A percentile compares a stretch with the other conserved stretches of the same genome.
Conservation (phyloP, 75 land plant species). For the Adiantum capillusveneris region DNA sequence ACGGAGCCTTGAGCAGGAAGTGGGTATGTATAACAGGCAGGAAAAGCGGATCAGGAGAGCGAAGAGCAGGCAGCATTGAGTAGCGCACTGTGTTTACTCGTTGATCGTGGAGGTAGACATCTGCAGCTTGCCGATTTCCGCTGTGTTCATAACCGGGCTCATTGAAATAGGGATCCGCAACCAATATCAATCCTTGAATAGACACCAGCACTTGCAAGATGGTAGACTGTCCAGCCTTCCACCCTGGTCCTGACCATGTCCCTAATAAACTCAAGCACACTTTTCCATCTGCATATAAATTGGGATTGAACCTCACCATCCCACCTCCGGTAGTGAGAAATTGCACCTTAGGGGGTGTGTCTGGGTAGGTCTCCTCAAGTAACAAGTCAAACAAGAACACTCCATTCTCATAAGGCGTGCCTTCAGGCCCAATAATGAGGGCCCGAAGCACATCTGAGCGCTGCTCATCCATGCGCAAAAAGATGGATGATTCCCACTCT, state of each 20-base stretch:
- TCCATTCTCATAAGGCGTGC: conserved; percentile 42
- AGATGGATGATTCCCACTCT: conserved; percentile 43
- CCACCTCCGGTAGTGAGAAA: conserved; percentile 45
- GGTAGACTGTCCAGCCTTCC: conserved; percentile 35
- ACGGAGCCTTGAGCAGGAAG: conserved; percentile 21
- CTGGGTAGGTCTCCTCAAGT: conserved; percentile 28
- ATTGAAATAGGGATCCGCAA: conserved; percentile 33
- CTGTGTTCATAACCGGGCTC: conserved; percentile 34
- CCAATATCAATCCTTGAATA: conserved; percentile 33
- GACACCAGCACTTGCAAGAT: conserved; percentile 39
- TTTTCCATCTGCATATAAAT: conserved; percentile 31
- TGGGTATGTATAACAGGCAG: conserved; percentile 19
- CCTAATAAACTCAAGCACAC: conserved; percentile 42
- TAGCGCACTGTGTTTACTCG: conserved; percentile 23
- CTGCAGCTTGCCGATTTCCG: conserved; percentile 9
- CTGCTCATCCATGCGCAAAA: conserved; percentile 27
- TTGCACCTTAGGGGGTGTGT: conserved; percentile 30
- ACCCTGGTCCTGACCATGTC: conserved; percentile 40
- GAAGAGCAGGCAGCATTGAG: conserved; percentile 28
- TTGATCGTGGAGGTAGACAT: conserved; percentile 4
- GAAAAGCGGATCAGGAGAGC: conserved; percentile 29
- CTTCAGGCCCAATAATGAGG: conserved; percentile 29
- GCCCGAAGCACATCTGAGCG: conserved; percentile 30
- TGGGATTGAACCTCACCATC: conserved; percentile 41
- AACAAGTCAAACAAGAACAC: conserved; percentile 33